Base-by-base conservation (phyloP, 2,329 filamentous ascomycete species). In the Aspergillus pseudoglaucus region DNA sequence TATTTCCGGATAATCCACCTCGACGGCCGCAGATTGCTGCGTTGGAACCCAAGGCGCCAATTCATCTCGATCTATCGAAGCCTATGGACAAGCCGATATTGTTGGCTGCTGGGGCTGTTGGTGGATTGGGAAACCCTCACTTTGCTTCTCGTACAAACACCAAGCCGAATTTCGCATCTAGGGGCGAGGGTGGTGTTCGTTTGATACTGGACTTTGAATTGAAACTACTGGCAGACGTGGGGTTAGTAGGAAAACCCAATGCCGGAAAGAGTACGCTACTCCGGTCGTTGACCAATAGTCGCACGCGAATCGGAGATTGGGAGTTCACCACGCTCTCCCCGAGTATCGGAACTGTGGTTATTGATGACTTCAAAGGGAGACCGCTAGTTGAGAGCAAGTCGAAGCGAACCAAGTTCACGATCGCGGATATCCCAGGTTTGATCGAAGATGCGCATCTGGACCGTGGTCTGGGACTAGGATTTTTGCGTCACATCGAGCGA, bases 261-360 rank as follows among this genome's bases (percentile, higher is more conserved):
- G 93, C 91, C 4, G 93, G 93, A 7, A 98, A 98, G 71, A 94
- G 88, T 64, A 97, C 93, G 0, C 77, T 98, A 1, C 78, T 97
- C 14, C 84, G 93, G 15, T 85, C 90, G 3, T 74, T 98, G 59
- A 95, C 85, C 59, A 90, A 90, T 66, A 94, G 88, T 64, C 85
- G 90, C 50, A 88, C 93, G 1, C 82, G 93, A 35, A 83, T 98
- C 4, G 93, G 93, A 37, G 84, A 87, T 65, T 98, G 93, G 93
- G 91, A 90, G 8, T 98, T 98, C 66, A 98, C 93, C 3, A 98
- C 93, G 0, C 76, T 98, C 7, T 85, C 90, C 57, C 93, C 93
- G 2, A 96, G 95, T 58, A 94, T 98, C 47, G 93, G 93, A 44
- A 98, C 93, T 0, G 89, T 98, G 6, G 85, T 97, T 12, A 79